These are phyloP conservation scores for Gillenia trifoliata DNA, from an alignment of 306 rosid species.

Conservation along the genomic window DNA sequence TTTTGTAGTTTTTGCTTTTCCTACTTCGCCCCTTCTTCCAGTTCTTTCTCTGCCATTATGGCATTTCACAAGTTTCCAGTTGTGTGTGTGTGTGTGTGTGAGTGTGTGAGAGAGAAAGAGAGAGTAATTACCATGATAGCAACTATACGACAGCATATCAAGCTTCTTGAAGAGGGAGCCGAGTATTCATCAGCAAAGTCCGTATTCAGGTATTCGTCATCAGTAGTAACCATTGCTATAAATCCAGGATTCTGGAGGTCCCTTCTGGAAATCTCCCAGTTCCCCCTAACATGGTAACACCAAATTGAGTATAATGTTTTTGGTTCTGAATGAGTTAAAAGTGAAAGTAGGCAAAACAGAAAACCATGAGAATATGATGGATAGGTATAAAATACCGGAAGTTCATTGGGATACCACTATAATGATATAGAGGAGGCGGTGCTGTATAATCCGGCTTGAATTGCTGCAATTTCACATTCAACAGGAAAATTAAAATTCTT, in stretches of 20 bases:
- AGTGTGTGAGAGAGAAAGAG: conserved; percentile 9
- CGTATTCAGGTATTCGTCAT: conserved; percentile 36
- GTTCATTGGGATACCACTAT: conserved; percentile 49
- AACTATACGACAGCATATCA: conserved; percentile 57
- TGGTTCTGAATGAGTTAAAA: background rate
- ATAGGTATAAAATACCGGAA: conserved; percentile 41
- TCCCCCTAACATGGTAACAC: conserved; percentile 35
- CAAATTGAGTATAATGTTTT: conserved; percentile 12
- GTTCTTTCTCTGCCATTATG: too few relatives aligned
- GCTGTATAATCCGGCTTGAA: conserved; percentile 56
- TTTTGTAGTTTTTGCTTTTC: too few relatives aligned
- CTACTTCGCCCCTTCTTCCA: too few relatives aligned
- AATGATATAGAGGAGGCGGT: conserved; percentile 47
- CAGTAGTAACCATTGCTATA: conserved; percentile 36
- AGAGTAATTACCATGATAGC: conserved; percentile 52
- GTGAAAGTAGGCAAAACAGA: background rate
- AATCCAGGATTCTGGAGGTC: conserved; percentile 48
- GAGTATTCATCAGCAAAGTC: conserved; percentile 44
- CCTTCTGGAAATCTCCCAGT: conserved; percentile 66
- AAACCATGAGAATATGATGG: background rate
- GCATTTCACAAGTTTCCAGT: too few relatives aligned
- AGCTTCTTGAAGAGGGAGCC: conserved; percentile 42
- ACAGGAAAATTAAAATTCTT: background rate
- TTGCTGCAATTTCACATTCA: conserved; percentile 40
- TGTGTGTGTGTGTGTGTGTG: background rate